Percentiles rank a stretch among this genome's conserved stretches.
Evolutionary conservation across 2,329 filamentous ascomycete genomes (phyloP).

Genomic region (Pseudocercospora pini-densiflorae): DNA sequence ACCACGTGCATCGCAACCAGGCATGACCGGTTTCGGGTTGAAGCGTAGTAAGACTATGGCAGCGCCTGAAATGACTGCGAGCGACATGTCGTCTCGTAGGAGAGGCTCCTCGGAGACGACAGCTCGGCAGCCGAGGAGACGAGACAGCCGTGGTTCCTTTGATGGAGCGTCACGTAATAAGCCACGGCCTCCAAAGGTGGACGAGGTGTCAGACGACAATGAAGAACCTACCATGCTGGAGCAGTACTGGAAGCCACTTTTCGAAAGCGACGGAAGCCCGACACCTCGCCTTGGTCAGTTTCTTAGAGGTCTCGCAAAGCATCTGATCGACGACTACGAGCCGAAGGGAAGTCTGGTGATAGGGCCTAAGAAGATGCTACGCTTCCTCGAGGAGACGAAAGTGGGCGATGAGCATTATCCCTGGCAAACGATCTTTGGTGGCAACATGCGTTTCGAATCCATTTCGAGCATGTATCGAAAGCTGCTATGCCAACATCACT

Average conservation of each 20-base stretch:
- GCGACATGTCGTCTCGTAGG: constrained; percentile 12
- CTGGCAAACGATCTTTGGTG: constrained; percentile 58
- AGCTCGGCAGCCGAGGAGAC: constrained; percentile 9
- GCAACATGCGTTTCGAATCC: constrained; percentile 45
- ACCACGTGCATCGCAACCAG: constrained; percentile 28
- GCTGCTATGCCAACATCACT: constrained; percentile 54
- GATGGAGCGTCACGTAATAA: constrained; percentile 2
- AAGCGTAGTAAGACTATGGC: constrained; percentile 27
- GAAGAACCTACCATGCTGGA: constrained; percentile 65
- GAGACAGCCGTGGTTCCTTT: constrained; percentile 11
- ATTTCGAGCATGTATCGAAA: constrained; percentile 53
- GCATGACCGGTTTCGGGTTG: constrained; percentile 15
- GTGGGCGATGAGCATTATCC: constrained; percentile 69
- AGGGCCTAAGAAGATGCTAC: constrained; percentile 73
- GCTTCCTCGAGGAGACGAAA: constrained; percentile 71
- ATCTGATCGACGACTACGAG: constrained; percentile 72
- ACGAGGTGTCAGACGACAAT: constrained; percentile 17
- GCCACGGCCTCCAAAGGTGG: constrained; percentile 12
- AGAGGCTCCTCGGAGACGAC: constrained; percentile 22
- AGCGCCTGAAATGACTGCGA: constrained; percentile 13
- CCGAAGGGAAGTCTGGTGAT: constrained; percentile 73
- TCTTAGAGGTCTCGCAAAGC: constrained; percentile 72
- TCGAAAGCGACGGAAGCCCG: constrained; percentile 68
- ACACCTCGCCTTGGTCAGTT: constrained; percentile 73
- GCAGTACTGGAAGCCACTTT: constrained; percentile 76